Evolutionary conservation across 2,329 filamentous ascomycete genomes (phyloP).

Genomic region (Aspergillus aculeatus): DNA sequence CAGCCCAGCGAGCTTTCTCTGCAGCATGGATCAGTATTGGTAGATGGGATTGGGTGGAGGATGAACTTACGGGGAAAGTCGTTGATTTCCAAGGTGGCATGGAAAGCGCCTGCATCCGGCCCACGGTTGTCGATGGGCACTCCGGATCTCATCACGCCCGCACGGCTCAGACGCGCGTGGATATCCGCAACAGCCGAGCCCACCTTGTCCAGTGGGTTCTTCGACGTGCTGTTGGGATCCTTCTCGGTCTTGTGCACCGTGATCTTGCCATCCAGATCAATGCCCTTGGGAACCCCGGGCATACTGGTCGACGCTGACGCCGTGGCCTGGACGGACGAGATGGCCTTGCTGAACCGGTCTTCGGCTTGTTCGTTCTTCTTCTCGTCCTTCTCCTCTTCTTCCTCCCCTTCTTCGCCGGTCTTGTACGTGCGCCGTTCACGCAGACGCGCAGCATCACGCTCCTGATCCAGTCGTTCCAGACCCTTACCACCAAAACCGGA

Average conservation of each 20-base stretch:
- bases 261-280: slow-evolving; percentile 67
- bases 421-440: slow-evolving; percentile 88
- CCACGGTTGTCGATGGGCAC: slow-evolving; percentile 98
- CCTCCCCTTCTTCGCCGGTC: slow-evolving; percentile 79
- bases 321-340: slow-evolving; percentile 63
- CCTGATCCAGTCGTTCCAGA: slow-evolving; percentile 84
- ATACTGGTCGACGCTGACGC: slow-evolving; percentile 45
- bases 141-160: slow-evolving; percentile 83
- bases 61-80: slow-evolving; percentile 75
- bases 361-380: slow-evolving; percentile 68
- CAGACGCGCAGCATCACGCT: slow-evolving; percentile 81
- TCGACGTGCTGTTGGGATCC: slow-evolving; percentile 47
- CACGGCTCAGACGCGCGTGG: slow-evolving; percentile 83
- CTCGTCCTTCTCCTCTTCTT: slow-evolving; percentile 66
- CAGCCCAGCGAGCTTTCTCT: slow-evolving; percentile 95
- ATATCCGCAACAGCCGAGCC: slow-evolving; percentile 88
- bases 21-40: slow-evolving; percentile 21
- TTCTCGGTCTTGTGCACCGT: slow-evolving; percentile 70
- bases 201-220: slow-evolving; percentile 78
- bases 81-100: slow-evolving; percentile 97
- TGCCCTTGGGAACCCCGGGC: slow-evolving; percentile 53
- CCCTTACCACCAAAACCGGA: slow-evolving; percentile 95
- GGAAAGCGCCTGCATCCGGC: slow-evolving; percentile 92
- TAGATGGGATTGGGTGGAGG: neutral
- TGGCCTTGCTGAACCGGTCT: slow-evolving; percentile 58